phyloP scores from a whole-genome alignment of 306 rosid species.

The Lathyrus oleraceus region DNA sequence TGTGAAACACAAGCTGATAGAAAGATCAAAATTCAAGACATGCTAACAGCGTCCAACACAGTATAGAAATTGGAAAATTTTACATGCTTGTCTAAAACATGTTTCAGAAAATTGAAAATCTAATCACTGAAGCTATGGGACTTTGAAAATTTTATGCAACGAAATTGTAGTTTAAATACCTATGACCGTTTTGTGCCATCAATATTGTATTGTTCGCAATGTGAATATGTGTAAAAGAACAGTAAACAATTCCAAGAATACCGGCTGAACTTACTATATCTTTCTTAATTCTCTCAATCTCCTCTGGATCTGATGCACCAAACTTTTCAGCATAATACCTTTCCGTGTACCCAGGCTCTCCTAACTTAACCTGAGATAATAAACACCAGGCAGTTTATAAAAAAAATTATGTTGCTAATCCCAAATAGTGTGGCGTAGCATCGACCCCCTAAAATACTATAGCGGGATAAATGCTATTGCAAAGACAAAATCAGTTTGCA shows the following conservation, averaged over 20 bases:
- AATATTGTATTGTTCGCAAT: background rate
- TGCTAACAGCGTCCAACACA: conserved; percentile 1
- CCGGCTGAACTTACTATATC: conserved; percentile 51
- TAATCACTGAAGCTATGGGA: background rate
- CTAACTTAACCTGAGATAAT: conserved; percentile 73
- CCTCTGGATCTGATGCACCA: conserved; percentile 55
- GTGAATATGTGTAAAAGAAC: conserved; percentile 8
- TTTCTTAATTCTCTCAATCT: conserved; percentile 61
- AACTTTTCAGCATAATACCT: conserved; percentile 94
- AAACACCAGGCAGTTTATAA: conserved; percentile 9
- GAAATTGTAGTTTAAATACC: background rate
- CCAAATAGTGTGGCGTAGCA: no score
- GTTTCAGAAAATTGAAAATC: conserved; percentile 20
- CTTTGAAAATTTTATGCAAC: conserved; percentile 1
- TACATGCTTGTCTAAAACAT: conserved; percentile 9
- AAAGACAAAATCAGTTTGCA: no score
- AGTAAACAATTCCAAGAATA: conserved; percentile 2
- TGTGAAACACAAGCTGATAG: conserved; percentile 8
- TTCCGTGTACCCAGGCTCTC: conserved; percentile 94
- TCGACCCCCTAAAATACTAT: no score
- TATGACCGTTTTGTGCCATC: conserved; percentile 18
- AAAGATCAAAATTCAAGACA: conserved; percentile 12
- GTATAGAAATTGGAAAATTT: conserved; percentile 2
- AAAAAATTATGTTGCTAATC: background rate
- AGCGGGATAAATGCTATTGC: no score